Percentiles rank a stretch among this genome's conserved stretches.
phyloP scores from a whole-genome alignment of 2,329 filamentous ascomycete genomes.

The Blastomyces parvus region DNA sequence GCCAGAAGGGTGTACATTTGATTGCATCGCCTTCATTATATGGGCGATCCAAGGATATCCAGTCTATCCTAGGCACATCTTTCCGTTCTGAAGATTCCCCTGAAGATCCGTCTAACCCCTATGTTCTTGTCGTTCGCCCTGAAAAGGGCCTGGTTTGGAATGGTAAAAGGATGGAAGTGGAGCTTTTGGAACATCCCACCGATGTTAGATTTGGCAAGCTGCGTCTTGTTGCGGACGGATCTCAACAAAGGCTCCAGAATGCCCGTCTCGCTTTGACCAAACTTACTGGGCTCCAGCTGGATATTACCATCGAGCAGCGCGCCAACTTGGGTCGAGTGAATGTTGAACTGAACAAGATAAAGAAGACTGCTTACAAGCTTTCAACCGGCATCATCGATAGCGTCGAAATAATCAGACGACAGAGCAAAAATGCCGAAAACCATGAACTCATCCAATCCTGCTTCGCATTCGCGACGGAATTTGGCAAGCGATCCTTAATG shows the following conservation, averaged over 20 bases:
- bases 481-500: constrained; percentile 84
- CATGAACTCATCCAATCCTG: constrained; percentile 96
- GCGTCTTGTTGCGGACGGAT: constrained; percentile 79
- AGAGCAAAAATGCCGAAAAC: constrained; percentile 65
- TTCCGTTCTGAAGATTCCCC: constrained; percentile 58
- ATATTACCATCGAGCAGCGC: constrained; percentile 81
- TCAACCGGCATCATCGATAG: constrained; percentile 99
- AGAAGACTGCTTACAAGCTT: constrained; percentile 89
- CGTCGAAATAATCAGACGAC: constrained; percentile 81
- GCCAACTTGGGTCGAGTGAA: constrained; percentile 93
- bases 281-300: constrained; percentile 71
- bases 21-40: constrained; percentile 74
- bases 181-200: constrained; percentile 65
- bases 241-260: constrained; percentile 64
- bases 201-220: constrained; percentile 82
- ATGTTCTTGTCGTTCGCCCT: constrained; percentile 74
- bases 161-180: constrained; percentile 61
- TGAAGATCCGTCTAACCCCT: constrained; percentile 70
- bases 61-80: constrained; percentile 71
- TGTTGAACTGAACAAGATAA: constrained; percentile 80
- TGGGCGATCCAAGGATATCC: constrained; percentile 69
- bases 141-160: constrained; percentile 74
- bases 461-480: constrained; percentile 98
- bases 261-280: constrained; percentile 71
- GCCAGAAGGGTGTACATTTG: constrained; percentile 68